Evolutionary conservation across 148 eudicot species (phyloP).

Genomic region (Pouteria glomerata): DNA sequence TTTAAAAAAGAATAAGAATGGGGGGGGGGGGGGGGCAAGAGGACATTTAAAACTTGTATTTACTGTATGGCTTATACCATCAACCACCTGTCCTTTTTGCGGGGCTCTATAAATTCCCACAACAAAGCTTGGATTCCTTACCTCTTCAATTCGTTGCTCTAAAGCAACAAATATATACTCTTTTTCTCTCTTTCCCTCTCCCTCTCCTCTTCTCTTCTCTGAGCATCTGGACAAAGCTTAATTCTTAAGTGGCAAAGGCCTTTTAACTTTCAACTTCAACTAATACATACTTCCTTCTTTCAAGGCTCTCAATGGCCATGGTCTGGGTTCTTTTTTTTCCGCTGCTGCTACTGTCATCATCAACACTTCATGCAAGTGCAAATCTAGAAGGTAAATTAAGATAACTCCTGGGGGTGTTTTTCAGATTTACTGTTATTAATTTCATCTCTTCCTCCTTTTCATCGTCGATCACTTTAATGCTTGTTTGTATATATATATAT

Average conservation of each 20-base stretch:
- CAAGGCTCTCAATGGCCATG: constrained; percentile 19
- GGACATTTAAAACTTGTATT: not conserved
- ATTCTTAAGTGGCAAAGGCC: not conserved
- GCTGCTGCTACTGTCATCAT: constrained; percentile 11
- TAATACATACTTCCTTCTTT: too few species aligned
- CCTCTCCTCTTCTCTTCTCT: not conserved
- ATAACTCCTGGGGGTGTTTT: too few species aligned
- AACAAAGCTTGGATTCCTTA: constrained; percentile 13
- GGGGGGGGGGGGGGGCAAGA: too few species aligned
- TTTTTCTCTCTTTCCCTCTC: constrained; percentile 12
- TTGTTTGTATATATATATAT: not conserved
- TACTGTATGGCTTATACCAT: not conserved
- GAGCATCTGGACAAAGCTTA: not conserved
- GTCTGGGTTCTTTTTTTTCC: constrained; percentile 17
- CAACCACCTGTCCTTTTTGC: constrained; percentile 13
- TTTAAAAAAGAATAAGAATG: too few species aligned
- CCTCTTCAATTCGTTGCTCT: not conserved
- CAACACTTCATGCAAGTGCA: constrained; percentile 25
- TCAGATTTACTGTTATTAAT: not conserved
- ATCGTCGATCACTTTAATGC: too few species aligned
- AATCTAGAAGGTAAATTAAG: constrained; percentile 39
- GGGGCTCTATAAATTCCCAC: constrained; percentile 27
- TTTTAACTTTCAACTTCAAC: not conserved
- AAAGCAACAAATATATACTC: not conserved
- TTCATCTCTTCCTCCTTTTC: too few species aligned